phyloP scores from a whole-genome alignment of 805 yeast genomes.

The Nakazawaea molendinolei region DNA sequence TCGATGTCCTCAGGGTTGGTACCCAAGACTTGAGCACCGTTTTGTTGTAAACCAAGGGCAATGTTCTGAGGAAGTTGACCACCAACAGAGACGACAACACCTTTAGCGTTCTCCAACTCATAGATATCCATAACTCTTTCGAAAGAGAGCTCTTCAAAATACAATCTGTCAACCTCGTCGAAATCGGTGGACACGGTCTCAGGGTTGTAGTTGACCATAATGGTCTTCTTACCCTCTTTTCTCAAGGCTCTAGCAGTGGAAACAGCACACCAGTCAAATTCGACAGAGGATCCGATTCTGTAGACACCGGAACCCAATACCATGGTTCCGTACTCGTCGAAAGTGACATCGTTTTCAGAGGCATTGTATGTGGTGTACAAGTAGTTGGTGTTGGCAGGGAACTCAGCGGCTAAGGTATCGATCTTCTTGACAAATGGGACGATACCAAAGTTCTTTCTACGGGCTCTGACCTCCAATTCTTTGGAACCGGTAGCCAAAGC shows the following conservation, averaged over 20 bases:
- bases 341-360: slow-evolving; percentile 71
- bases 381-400: slow-evolving; percentile 96
- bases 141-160: slow-evolving; percentile 90
- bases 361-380: slow-evolving; percentile 96
- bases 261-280: slow-evolving; percentile 99
- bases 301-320: slow-evolving; percentile 99
- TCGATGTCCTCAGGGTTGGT: slow-evolving; percentile 93
- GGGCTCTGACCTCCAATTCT: slow-evolving; percentile 78
- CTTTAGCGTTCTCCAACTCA: slow-evolving; percentile 83
- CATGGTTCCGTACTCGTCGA: slow-evolving; percentile 86
- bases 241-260: slow-evolving; percentile 92
- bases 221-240: slow-evolving; percentile 78
- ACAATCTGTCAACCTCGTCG: slow-evolving; percentile 95
- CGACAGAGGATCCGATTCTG: slow-evolving; percentile 97
- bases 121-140: slow-evolving; percentile 97
- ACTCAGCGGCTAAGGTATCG: slow-evolving; percentile 97
- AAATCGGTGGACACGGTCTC: slow-evolving; percentile 98
- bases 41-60: slow-evolving; percentile 73
- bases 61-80: slow-evolving; percentile 98
- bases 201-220: slow-evolving; percentile 97
- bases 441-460: slow-evolving; percentile 74
- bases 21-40: slow-evolving; percentile 87
- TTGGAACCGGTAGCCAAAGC: slow-evolving; percentile 64
- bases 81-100: slow-evolving; percentile 94
- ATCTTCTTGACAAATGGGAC: slow-evolving; percentile 93